Base-by-base conservation (phyloP, 192 early-diverging fungal genomes). In the Paraglomus occultum region DNA sequence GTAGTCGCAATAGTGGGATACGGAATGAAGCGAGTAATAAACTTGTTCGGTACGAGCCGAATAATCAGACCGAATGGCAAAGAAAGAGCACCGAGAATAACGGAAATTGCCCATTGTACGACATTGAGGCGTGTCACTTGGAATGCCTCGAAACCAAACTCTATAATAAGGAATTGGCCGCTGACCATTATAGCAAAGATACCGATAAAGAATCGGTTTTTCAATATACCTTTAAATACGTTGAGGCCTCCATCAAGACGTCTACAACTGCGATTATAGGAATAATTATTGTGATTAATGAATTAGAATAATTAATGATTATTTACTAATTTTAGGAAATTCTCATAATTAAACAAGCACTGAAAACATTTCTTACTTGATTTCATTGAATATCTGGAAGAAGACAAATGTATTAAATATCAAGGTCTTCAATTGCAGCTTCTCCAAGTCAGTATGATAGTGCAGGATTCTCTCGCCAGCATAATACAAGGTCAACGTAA, bases 401-500 rank as follows among this genome's bases (percentile, higher is more conserved):
- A 92, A 91, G 2, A 94, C 90, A 80, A 96, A 96, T 6, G 91
- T 86, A 72, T 94, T 96, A 75, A 95, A 96, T 51, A 96, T 89
- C 55, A 95, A 77, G 22, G 92, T 90, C 48, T 88, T 82, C 44
- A 92, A n/a, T n/a, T n/a, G n/a, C n/a, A n/a, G n/a, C n/a, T n/a
- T n/a, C n/a, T n/a, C n/a, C n/a, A n/a, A n/a, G 73, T 8, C 73
- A 71, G 50, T 76, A 11, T 73, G 43, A 51, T 76, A 80, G 39
- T 80, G 23, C 49, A 90, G 80, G 55, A 93, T 86, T 69, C 84
- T 77, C 67, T 83, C 85, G 54, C 85, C 87, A 10, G 76, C 78
- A 51, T 90, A 91, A 23, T 87, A 72, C 18, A 89, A 77, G 8
- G 87, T 76, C 68, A 94, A 81, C 54, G 87, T 91, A 38, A 94